Base-by-base conservation (phyloP, 495 filamentous ascomycete species). In the Lepidopterella palustris region DNA sequence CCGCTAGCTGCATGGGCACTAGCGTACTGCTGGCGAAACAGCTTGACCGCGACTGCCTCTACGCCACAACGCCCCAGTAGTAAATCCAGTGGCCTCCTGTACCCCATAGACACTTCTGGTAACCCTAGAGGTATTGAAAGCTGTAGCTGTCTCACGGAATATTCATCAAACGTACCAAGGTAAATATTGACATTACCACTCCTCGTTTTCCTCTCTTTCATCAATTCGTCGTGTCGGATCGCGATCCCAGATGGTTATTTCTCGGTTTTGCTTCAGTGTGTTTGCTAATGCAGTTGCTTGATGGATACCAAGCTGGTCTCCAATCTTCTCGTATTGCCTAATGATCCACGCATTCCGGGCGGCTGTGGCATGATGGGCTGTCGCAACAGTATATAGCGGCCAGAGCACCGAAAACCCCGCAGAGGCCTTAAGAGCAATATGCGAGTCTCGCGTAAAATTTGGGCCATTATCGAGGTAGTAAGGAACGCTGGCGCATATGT, bases 401-500 rank as follows among this genome's bases (percentile, higher is more conserved):
- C 47, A 50, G 47, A 50, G 47, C 3, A 50, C 5, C 5, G 47
- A 24, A 11, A 50, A 21, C 1, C 47, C 47, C 2, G 47, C 21
- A 1, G 47, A 24, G 6, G 24, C 47, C 26, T 50, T 50, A 21
- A 27, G 20, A 27, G 47, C 20, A 27, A 15, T 24, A 8, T 18
- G 47, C 24, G 25, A 2, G 15, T 24, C 10, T 13, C 23, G 21
- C 4, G 35, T n/a, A 20, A 26, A 42, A 27, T 29, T 20, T 18
- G 25, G 32, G 54, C 39, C 35, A 13, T 15, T n/a, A 11, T 23
- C 32, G 21, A 48, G 20, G 25, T 48, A 48, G 15, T 23, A 57
- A 18, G 54, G 35, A 18, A 47, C 54, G 35, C 54, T 57, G 6
- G 32, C 54, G 27, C 54, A 57, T 13, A 57, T 57, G 10, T 28